Evolutionary conservation across 306 rosid species (phyloP).

Genomic region (Leucaena leucocephala): DNA sequence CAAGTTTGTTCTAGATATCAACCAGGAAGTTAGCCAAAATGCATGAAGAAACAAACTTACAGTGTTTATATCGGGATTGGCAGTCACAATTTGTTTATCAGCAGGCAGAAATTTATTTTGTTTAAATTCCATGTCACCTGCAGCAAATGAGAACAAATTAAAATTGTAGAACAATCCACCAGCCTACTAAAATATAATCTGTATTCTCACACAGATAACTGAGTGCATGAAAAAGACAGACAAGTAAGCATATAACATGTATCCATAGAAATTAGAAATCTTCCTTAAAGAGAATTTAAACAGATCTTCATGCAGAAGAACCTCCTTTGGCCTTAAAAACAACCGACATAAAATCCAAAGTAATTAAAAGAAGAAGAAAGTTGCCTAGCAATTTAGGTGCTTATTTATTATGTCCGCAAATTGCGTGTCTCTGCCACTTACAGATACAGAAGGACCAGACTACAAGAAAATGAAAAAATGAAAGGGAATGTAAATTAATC

Average conservation of each 20-base stretch:
- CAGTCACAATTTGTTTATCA: conserved; percentile 86
- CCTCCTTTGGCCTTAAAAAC: conserved; percentile 25
- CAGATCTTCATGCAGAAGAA: background rate
- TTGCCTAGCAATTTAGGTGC: background rate
- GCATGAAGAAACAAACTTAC: conserved; percentile 55
- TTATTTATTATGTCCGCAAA: conserved; percentile 23
- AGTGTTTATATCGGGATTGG: conserved; percentile 86
- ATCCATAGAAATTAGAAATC: conserved; percentile 16
- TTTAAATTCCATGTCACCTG: conserved; percentile 98
- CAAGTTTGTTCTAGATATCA: conserved; percentile 26
- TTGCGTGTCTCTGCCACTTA: conserved; percentile 17
- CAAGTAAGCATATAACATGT: background rate
- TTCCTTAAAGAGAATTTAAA: conserved; percentile 13
- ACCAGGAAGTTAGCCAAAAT: conserved; percentile 19
- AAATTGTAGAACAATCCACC: conserved; percentile 26
- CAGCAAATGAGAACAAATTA: conserved; percentile 41
- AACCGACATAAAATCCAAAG: conserved; percentile 25
- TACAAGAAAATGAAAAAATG: background rate
- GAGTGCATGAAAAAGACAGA: background rate
- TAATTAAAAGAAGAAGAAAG: background rate
- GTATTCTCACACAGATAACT: conserved; percentile 13
- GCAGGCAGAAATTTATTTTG: conserved; percentile 82
- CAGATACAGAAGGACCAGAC: conserved; percentile 19
- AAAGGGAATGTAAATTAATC: conserved; percentile 9
- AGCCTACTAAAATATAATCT: background rate